Evolutionary conservation across 1,284 basidiomycete species (phyloP).

Genomic region (Cutaneotrichosporon dermatis): DNA sequence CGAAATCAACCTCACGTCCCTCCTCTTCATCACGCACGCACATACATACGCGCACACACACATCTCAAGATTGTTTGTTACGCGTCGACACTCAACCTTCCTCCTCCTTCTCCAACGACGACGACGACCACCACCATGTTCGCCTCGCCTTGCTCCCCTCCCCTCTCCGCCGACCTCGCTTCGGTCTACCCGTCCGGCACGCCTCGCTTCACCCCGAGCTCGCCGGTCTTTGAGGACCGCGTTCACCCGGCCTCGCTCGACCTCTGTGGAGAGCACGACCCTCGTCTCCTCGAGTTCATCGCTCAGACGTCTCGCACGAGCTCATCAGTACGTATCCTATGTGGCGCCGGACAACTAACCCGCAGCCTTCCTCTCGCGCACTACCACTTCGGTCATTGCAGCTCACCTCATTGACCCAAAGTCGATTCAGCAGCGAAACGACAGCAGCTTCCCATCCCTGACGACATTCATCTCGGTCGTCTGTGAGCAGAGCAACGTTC

Average conservation of each 20-base stretch:
- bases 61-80: background rate
- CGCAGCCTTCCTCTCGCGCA: conserved; percentile 47
- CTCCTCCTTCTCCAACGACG: background rate
- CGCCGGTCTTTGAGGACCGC: conserved; percentile 47
- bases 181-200: conserved; percentile 36
- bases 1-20: no score
- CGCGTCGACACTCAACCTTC: background rate
- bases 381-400: conserved; percentile 48
- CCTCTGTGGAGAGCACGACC: conserved; percentile 65
- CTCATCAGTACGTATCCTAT: conserved; percentile 60
- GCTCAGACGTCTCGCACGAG: conserved; percentile 67
- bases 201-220: conserved; percentile 37
- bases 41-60: no score
- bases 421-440: conserved; percentile 18
- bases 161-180: conserved; percentile 17
- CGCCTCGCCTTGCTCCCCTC: conserved; percentile 3
- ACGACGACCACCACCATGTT: conserved; percentile 2
- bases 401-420: conserved; percentile 40
- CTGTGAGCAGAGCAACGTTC: conserved; percentile 80
- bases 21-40: no score
- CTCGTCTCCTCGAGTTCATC: conserved; percentile 71
- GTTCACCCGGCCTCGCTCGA: conserved; percentile 62
- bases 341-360: no score
- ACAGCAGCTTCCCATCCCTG: conserved; percentile 60
- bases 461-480: conserved; percentile 84